A percentile compares a stretch with the other conserved stretches of the same genome.
phyloP scores from a whole-genome alignment of 129 eudicot genomes.

The sunflower (Helianthus annuus) region DNA sequence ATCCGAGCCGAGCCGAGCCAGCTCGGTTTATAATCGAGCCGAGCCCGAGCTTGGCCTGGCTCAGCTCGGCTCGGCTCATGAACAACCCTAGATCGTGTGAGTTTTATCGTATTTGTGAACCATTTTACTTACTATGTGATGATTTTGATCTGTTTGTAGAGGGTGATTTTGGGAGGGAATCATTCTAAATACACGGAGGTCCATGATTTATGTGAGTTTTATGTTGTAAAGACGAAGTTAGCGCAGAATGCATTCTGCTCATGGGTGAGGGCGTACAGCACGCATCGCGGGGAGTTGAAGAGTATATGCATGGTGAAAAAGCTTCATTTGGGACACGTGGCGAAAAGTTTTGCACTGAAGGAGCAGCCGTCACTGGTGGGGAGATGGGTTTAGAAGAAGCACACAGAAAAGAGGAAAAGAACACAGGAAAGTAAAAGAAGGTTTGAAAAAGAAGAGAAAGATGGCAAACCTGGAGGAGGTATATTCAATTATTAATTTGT shows the following conservation, averaged over 20 bases:
- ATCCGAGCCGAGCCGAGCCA: too few relatives aligned
- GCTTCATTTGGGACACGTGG: conserved; percentile 98
- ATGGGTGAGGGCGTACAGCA: conserved; percentile 95
- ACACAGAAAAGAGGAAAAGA: conserved; percentile 67
- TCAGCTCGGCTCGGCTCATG: too few relatives aligned
- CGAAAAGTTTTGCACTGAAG: conserved; percentile 85
- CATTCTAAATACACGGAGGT: too few relatives aligned
- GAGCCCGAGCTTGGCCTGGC: too few relatives aligned
- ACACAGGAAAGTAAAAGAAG: conserved; percentile 42
- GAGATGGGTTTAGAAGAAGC: conserved; percentile 69
- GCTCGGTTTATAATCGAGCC: too few relatives aligned
- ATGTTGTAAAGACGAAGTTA: too few relatives aligned
- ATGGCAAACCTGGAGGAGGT: conserved; percentile 26
- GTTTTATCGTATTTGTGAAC: too few relatives aligned
- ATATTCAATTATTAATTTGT: background rate
- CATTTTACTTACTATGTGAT: too few relatives aligned
- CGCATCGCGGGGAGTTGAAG: conserved; percentile 91
- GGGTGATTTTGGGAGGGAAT: too few relatives aligned
- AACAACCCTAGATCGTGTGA: too few relatives aligned
- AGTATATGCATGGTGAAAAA: conserved; percentile 85
- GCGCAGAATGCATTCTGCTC: conserved; percentile 80
- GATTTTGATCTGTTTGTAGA: too few relatives aligned
- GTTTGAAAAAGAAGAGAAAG: conserved; percentile 55
- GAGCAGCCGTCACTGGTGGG: conserved; percentile 94
- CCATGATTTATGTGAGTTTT: too few relatives aligned